Evolutionary conservation across 805 yeast species (phyloP), one percentile per base, ranked within the genome.

Genomic region (Yarrowia keelungensis): DNA sequence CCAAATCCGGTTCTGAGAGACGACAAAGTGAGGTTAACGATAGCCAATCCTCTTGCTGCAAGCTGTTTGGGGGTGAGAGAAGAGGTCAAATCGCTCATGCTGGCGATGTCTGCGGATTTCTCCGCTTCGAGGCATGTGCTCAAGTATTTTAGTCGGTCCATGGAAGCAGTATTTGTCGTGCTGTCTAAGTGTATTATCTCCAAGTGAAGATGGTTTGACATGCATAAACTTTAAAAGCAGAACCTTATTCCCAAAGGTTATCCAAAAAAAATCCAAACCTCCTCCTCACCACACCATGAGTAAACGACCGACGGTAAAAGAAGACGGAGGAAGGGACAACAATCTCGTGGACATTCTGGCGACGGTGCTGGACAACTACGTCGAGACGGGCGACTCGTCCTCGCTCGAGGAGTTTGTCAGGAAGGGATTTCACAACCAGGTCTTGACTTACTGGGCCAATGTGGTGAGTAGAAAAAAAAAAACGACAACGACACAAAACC

Each of bases 1-100:
- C 91, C 96, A 10, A 91, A 79, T 0, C 97, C 97, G 0, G 93
- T 89, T 68, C 89, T 81, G 2, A 90, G 78, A 68, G 86, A 86
- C n/a, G 83, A 82, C 14, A 89, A 79, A 0, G 79, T 75, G 59
- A 94, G 79, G 76, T 92, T 90, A 59, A 87, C 76, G 5, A 91
- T 80, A 0, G 98, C 98, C 35, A 90, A 79, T 0, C 97, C 98
- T 66, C 85, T 82, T 11, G 81, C 78, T 0, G 89, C 89, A n/a
- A 94, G 81, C 68, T 83, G 82, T 74, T 89, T 88, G 0, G 92
- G 86, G 0, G 94, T 79, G 12, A 84, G 76, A 0, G 84, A 72
- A 1, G 82, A 72, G 16, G 89, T 74, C 5, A 87, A 74, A 11
- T 75, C 73, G 3, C 81, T 74, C 0, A 85, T 83, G 46, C 82